Base-by-base conservation (phyloP, 2,329 filamentous ascomycete genomes). In the Aureobasidium sp. region DNA sequence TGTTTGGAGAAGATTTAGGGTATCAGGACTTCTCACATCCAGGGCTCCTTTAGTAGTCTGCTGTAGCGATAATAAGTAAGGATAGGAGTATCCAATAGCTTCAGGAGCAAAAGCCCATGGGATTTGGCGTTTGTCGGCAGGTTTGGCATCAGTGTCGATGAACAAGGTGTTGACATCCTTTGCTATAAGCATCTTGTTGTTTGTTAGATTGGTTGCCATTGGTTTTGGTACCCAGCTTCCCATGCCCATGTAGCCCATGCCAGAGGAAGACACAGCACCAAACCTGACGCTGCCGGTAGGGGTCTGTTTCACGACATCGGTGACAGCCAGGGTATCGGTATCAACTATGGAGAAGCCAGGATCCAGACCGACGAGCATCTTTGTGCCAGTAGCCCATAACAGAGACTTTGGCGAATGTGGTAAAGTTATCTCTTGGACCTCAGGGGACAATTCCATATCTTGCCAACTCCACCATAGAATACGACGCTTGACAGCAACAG, bases 161-260 rank as follows among this genome's bases (percentile, higher is more conserved):
- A 99, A 99, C 59, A 97, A 78, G 1, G 92, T 96, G 73, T 97
- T 96, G 69, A 97, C 91, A 69, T 99, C 94, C 74, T 96, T 96
- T n/a, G 93, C 91, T n/a, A 99, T 81, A 63, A 99, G 77, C 72
- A 97, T 84, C 75, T 97, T 85, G 5, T 90, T 89, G 66, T 95
- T 89, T 2, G 85, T 84, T 13, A 99, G 81, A 67, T 88, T 88
- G 6, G 92, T 87, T 6, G 90, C 90, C 69, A 99, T 81, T 7
- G 94, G 95, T 70, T 90, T 95, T 1, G 94, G 93, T 62, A 93
- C 90, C 78, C 92, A 94, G 46, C 90, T 89, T 55, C 90, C 92
- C 72, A 97, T 87, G 1, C 93, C 93, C 84, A 97, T 96, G 71
- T 97, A 97, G 48, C 92, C 92, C 91, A 97, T 97, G 52, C 91